Base-by-base conservation (phyloP, 352 stramenopile species). In the Blastocystis sp. region DNA sequence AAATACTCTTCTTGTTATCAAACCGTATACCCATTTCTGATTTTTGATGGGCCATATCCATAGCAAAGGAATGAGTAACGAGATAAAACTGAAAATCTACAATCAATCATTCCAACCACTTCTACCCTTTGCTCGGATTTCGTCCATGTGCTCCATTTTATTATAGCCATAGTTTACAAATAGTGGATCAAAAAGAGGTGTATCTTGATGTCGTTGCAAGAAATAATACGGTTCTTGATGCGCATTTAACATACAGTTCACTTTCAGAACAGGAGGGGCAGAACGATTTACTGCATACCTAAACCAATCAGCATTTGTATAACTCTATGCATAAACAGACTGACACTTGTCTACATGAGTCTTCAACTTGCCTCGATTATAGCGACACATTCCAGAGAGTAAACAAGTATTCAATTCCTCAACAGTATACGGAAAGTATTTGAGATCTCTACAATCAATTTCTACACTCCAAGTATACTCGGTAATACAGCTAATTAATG, bases 121-220 rank as follows among this genome's bases (percentile, higher is more conserved):
- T 32, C 19, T 61, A 61, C 54, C 12, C 27, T 61, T n/a, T n/a
- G 54, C 54, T 61, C 54, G 54, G 54, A 61, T 61, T 32, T 32
- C 27, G 12, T 85, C 73, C n/a, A 85, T 67, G 0, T 43, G 58
- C 32, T 85, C 29, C 54, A 85, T 51, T 43, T 85, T 85, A 32
- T 85, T 85, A 37, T 80, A 80, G 16, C 69, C 69, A 46, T 80
- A 80, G 29, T 80, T 46, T 32, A 80, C 39, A 63, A 77, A 85
- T 24, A 37, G 73, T 1, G 78, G n/a, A 66, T 85, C 73, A 58
- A 85, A 85, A 7, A 85, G 35, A 29, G 73, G 73, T 0, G 58
- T 74, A 35, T n/a, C 19, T 32, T n/a, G 54, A 85, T 29, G 42
- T 27, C 42, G 16, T 16, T 24, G 21, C 63, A 74, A 49, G 51